Evolutionary conservation across 257 asterid species (phyloP), one percentile per base, ranked within the genome.

Genomic region (Salvia miltiorrhiza): DNA sequence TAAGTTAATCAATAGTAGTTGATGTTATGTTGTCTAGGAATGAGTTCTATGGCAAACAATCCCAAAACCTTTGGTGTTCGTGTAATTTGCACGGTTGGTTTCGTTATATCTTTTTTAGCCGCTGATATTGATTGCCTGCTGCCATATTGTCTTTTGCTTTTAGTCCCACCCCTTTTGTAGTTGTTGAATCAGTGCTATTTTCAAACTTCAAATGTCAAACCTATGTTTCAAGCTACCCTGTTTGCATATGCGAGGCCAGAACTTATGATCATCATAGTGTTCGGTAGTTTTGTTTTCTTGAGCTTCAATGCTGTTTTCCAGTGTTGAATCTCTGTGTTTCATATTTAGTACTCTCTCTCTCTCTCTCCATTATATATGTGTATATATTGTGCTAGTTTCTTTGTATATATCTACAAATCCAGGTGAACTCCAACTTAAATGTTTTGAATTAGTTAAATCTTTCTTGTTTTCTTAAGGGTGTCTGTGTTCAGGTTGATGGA

Each of bases 401-500:
- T 26, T 26, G 30, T 26, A 1, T 26, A 4, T 4, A n/a, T n/a
- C n/a, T n/a, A n/a, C n/a, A n/a, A 50, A 9, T 35, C 4, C 19
- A 37, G 11, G 19, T 21, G 4, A 37, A 35, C 32, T 37, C 14
- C 17, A 28, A 50, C 47, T 39, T 32, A 43, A 30, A 68, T 50
- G 32, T 50, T 5, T 70, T 12, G 59, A 57, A 26, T 5, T 41
- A 57, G 55, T 32, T 48, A 45, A 60, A 16, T 41, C 3, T 7
- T 8, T 21, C 19, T 63, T 3, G 66, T 80, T 67, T 69, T 56
- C 78, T 84, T 55, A 82, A 73, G 65, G 73, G 65, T 26, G 69
- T 65, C 66, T 65, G 7, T 77, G 58, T 77, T 65, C 87, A 93
- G 96, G 97, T 85, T 75, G 96, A 84, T 77, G 98, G 85, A 82